Percentiles rank a stretch among this genome's conserved stretches.
Evolutionary conservation across 148 eudicot species (phyloP).

Genomic region (Beta vulgaris): DNA sequence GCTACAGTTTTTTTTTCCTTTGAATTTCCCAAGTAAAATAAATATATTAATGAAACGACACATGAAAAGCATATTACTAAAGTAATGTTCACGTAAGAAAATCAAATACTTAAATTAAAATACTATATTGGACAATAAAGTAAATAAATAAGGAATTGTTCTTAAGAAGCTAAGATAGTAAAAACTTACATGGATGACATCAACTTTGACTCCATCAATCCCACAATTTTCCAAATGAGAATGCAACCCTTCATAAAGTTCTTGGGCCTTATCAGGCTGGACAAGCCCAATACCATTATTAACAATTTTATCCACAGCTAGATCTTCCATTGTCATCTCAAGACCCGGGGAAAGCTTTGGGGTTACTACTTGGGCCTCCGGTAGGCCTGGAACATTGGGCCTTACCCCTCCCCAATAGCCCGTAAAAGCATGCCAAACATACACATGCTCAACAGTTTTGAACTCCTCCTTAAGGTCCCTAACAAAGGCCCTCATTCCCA

Average conservation of each 20-base stretch:
- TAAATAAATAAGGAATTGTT: neutral
- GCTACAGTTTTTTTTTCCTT: neutral
- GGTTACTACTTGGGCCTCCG: conserved; percentile 44
- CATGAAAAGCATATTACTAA: neutral
- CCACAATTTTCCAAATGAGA: conserved; percentile 74
- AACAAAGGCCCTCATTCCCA: conserved; percentile 78
- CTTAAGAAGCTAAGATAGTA: neutral
- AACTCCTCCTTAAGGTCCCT: conserved; percentile 70
- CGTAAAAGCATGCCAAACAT: conserved; percentile 94
- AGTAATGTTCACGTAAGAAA: neutral
- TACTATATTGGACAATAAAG: neutral
- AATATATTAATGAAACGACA: neutral
- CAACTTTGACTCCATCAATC: conserved; percentile 91
- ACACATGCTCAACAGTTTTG: conserved; percentile 69
- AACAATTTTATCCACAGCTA: conserved; percentile 89
- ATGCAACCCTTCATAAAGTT: conserved; percentile 81
- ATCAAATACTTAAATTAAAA: too few relatives aligned
- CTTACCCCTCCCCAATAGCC: conserved; percentile 96
- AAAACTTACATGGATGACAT: conserved; percentile 82
- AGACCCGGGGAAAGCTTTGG: conserved; percentile 73
- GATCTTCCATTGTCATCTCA: conserved; percentile 80
- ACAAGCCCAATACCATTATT: conserved; percentile 85
- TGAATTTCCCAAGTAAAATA: too few relatives aligned
- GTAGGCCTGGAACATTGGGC: conserved; percentile 59
- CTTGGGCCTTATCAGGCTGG: conserved; percentile 57